Evolutionary conservation across 352 stramenopile species (phyloP).

Genomic region (Globisporangium sylvaticum): DNA sequence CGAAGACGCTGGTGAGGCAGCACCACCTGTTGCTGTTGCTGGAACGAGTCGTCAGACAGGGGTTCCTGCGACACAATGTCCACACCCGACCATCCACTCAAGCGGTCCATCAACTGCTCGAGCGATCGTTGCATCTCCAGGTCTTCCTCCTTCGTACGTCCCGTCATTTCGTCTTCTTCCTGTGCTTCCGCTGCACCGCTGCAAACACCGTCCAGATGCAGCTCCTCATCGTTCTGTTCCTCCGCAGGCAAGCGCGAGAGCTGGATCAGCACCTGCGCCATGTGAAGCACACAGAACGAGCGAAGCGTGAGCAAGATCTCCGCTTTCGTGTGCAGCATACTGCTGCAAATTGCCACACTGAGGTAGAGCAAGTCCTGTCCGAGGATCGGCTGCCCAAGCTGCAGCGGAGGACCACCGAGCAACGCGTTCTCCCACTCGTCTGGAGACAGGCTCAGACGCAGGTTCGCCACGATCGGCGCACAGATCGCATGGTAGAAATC

Average conservation of each 20-base stretch:
- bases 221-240: slow-evolving; percentile 45
- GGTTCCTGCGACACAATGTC: slow-evolving; percentile 21
- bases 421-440: slow-evolving; percentile 55
- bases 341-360: slow-evolving; percentile 71
- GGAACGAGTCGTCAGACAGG: neutral
- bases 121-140: slow-evolving; percentile 36
- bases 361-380: slow-evolving; percentile 76
- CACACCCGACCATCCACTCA: slow-evolving; percentile 43
- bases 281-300: slow-evolving; percentile 71
- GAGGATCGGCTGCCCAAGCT: slow-evolving; percentile 59
- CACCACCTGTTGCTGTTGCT: slow-evolving; percentile 12
- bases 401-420: slow-evolving; percentile 38
- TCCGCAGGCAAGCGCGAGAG: slow-evolving; percentile 49
- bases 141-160: slow-evolving; percentile 29
- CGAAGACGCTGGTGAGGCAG: slow-evolving; percentile 28
- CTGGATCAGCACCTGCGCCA: slow-evolving; percentile 75
- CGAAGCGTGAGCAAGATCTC: slow-evolving; percentile 79
- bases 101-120: slow-evolving; percentile 47
- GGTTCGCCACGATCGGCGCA: slow-evolving; percentile 37
- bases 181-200: slow-evolving; percentile 3
- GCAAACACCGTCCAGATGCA: slow-evolving; percentile 11
- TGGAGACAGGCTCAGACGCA: slow-evolving; percentile 37
- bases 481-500: slow-evolving; percentile 54
- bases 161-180: slow-evolving; percentile 14
- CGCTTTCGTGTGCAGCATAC: slow-evolving; percentile 69